Base-by-base conservation (phyloP, 2,329 filamentous ascomycete genomes). In the Fusarium compactum region DNA sequence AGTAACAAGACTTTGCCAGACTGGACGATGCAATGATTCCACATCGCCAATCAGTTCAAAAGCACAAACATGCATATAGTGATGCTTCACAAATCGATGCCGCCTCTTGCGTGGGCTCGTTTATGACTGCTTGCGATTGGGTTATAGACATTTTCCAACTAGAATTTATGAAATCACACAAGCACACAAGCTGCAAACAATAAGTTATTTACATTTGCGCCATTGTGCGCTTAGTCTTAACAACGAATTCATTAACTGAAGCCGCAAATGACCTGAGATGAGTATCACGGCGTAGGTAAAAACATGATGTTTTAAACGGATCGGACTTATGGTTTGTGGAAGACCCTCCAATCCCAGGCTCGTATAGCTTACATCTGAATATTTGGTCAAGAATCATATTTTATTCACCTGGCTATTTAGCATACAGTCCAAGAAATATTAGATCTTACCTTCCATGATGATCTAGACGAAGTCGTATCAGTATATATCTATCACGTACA, bases 61-160 rank as follows among this genome's bases (percentile, higher is more conserved):
- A 34, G 32, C 34, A n/a, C 34, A 38, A 38, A 11, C 18, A 38
- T 38, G 7, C 3, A 11, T n/a, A 38, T 18, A 38, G 1, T 6
- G 6, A n/a, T 38, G 34, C 18, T 38, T 2, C 3, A n/a, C 18
- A 38, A n/a, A n/a, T 4, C 5, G 1, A 38, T 38, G 34, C 34
- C 6, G 18, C 34, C 34, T 18, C 32, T 18, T 38, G 9, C 34
- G 6, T 38, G 34, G 18, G 34, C 34, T n/a, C 6, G 34, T 18
- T 38, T 38, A 38, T n/a, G 10, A n/a, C 18, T 38, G 34, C 18
- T 12, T n/a, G 34, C 18, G 10, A 38, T 38, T n/a, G 18, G 18
- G 34, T 1, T 7, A 38, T 38, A 2, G 10, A 38, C 11, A 2
- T n/a, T n/a, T 0, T 38, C 2, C 18, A 12, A n/a, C 18, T 0